phyloP scores from a whole-genome alignment of 1,139 yeast genomes.

The Diutina scorzettiae region DNA sequence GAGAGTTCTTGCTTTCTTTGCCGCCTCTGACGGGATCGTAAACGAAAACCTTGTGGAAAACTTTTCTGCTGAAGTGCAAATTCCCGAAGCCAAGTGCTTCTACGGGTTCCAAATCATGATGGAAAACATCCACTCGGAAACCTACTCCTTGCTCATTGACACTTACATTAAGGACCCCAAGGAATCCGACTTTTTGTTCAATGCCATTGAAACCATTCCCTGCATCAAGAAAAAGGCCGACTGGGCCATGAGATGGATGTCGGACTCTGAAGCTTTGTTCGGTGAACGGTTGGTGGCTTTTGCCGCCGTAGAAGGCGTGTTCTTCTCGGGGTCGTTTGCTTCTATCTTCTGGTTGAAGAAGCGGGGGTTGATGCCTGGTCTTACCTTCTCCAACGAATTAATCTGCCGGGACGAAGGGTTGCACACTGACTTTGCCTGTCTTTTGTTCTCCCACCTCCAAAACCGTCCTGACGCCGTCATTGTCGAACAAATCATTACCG shows the following conservation, averaged over 20 bases:
- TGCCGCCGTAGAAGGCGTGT: slow-evolving; percentile 98
- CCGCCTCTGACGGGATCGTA: slow-evolving; percentile 96
- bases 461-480: slow-evolving; percentile 74
- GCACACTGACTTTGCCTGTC: slow-evolving; percentile 96
- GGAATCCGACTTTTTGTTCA: slow-evolving; percentile 79
- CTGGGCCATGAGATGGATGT: slow-evolving; percentile 96
- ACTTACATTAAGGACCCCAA: slow-evolving; percentile 91
- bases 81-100: slow-evolving; percentile 97
- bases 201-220: slow-evolving; percentile 90
- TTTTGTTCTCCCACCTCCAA: slow-evolving; percentile 83
- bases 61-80: slow-evolving; percentile 92
- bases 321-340: slow-evolving; percentile 96
- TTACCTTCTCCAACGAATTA: slow-evolving; percentile 91
- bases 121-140: slow-evolving; percentile 98
- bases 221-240: slow-evolving; percentile 93
- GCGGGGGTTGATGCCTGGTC: slow-evolving; percentile 97
- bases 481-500: slow-evolving; percentile 78
- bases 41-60: slow-evolving; percentile 95
- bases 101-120: slow-evolving; percentile 99
- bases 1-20: slow-evolving; percentile 92
- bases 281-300: slow-evolving; percentile 96
- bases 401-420: slow-evolving; percentile 98
- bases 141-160: slow-evolving; percentile 88
- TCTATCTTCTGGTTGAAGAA: slow-evolving; percentile 97
- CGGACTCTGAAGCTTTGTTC: slow-evolving; percentile 73